These are phyloP conservation scores for Golubevia pallescens DNA, from an alignment of 1,284 basidiomycete genomes.

Conservation along the genomic window DNA sequence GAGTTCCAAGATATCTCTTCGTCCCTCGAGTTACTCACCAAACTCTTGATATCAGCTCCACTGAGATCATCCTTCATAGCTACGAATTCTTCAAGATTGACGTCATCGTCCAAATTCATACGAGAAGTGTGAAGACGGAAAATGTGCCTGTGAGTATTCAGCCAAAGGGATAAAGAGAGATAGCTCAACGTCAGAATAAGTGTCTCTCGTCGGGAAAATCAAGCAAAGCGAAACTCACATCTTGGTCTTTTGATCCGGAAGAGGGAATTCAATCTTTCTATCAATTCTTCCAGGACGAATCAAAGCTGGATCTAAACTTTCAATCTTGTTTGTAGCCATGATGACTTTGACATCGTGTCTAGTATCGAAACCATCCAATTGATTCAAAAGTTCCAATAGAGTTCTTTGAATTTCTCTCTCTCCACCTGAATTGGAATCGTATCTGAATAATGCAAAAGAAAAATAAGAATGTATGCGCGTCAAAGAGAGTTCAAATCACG, in stretches of 20 bases:
- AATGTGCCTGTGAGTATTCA: conserved; percentile 96
- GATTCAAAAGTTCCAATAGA: conserved; percentile 68
- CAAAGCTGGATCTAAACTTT: conserved; percentile 91
- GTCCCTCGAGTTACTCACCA: conserved; percentile 66
- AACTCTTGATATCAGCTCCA: conserved; percentile 95
- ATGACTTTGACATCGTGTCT: conserved; percentile 92
- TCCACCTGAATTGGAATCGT: conserved; percentile 67
- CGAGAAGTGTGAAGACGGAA: conserved; percentile 95
- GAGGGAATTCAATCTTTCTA: conserved; percentile 78
- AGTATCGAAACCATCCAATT: conserved; percentile 98
- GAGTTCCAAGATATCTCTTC: neutral
- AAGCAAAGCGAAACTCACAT: conserved; percentile 25
- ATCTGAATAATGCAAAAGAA: conserved; percentile 23
- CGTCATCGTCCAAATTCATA: conserved; percentile 90
- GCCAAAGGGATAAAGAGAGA: conserved; percentile 80
- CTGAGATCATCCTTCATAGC: conserved; percentile 95
- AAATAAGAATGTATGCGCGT: neutral
- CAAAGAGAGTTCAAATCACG: neutral
- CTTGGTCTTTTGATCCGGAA: conserved; percentile 62
- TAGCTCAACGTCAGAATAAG: neutral
- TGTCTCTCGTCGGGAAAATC: neutral
- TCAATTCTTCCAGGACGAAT: conserved; percentile 98
- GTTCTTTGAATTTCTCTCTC: conserved; percentile 67
- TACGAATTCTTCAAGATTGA: conserved; percentile 94
- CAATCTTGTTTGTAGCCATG: conserved; percentile 91